These are phyloP conservation scores for Oxyria digyna DNA, from an alignment of 148 eudicot species.

Conservation along the genomic window DNA sequence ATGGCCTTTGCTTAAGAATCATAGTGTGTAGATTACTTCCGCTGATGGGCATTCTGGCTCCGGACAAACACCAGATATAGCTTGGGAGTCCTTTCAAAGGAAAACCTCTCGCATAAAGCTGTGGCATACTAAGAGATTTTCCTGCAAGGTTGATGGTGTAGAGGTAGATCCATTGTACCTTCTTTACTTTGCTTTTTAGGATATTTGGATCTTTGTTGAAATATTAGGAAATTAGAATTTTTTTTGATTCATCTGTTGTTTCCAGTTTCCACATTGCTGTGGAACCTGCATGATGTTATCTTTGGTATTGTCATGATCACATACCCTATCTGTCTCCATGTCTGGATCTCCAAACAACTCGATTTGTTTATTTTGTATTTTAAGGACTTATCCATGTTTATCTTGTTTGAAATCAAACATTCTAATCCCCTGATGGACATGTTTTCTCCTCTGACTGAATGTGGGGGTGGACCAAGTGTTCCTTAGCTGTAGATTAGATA, in stretches of 20 bases:
- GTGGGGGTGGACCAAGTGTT: background rate
- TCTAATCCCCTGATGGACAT: background rate
- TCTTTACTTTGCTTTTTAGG: background rate
- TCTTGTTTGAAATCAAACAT: background rate
- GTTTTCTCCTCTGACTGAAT: background rate
- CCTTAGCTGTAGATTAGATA: too few relatives aligned
- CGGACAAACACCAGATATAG: slow-evolving; percentile 94
- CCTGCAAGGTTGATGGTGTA: slow-evolving; percentile 77
- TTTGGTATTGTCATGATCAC: background rate
- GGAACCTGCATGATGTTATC: background rate
- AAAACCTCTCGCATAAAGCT: slow-evolving; percentile 54
- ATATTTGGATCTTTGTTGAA: background rate
- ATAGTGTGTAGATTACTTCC: slow-evolving; percentile 51
- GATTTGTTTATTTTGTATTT: background rate
- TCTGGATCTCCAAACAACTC: background rate
- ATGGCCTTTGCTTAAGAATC: too few relatives aligned
- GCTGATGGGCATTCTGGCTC: slow-evolving; percentile 53
- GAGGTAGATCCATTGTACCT: slow-evolving; percentile 45
- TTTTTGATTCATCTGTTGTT: background rate
- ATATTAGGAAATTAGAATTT: background rate
- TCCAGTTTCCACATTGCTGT: background rate
- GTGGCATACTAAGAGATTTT: slow-evolving; percentile 78
- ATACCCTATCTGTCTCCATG: background rate
- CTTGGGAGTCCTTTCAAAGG: slow-evolving; percentile 80
- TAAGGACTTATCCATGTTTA: background rate